Percentiles rank a stretch among this genome's conserved stretches.
Conservation (phyloP, 2,329 filamentous ascomycete species). For the Fusarium solani-melongenae region DNA sequence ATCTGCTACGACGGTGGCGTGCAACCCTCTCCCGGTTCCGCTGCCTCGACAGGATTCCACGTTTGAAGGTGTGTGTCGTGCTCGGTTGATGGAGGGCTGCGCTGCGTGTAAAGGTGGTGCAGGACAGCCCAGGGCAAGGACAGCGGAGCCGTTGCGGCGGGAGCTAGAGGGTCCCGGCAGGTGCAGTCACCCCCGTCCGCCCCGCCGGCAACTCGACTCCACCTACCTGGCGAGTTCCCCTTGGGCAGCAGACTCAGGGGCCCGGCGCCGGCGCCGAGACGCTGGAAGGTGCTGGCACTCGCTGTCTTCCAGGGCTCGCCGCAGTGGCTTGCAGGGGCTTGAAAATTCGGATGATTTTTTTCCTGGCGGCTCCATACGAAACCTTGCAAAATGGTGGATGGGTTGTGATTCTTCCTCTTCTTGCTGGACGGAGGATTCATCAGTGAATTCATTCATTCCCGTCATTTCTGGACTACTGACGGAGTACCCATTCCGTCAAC, state of each 20-base stretch:
- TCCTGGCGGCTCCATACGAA: slow-evolving; percentile 15
- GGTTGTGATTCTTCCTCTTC: slow-evolving; percentile 2
- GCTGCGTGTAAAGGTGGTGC: slow-evolving; percentile 1
- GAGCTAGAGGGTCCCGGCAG: slow-evolving; percentile 25
- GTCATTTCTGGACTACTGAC: slow-evolving; percentile 1
- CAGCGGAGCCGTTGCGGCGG: slow-evolving; percentile 8
- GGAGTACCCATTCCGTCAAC: not conserved
- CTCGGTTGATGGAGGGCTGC: slow-evolving; percentile 1
- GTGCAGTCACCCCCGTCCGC: slow-evolving; percentile 30
- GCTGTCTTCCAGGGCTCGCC: slow-evolving; percentile 8
- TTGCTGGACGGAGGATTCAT: not conserved
- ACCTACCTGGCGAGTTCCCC: not conserved
- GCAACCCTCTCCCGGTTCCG: slow-evolving; percentile 24
- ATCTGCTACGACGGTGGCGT: slow-evolving; percentile 30
- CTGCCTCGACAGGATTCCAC: slow-evolving; percentile 10
- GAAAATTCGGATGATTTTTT: slow-evolving; percentile 16
- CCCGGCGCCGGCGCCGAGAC: slow-evolving; percentile 18
- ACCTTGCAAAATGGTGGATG: slow-evolving; percentile 10
- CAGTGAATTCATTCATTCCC: slow-evolving; percentile 30
- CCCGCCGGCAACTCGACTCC: slow-evolving; percentile 14
- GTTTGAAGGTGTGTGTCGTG: slow-evolving; percentile 27
- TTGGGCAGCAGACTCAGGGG: not conserved
- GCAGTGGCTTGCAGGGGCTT: slow-evolving; percentile 26
- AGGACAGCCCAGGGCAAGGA: slow-evolving; percentile 14
- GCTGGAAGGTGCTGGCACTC: slow-evolving; percentile 20